phyloP scores from a whole-genome alignment of 257 asterid species.

The Forsythia suspensa region DNA sequence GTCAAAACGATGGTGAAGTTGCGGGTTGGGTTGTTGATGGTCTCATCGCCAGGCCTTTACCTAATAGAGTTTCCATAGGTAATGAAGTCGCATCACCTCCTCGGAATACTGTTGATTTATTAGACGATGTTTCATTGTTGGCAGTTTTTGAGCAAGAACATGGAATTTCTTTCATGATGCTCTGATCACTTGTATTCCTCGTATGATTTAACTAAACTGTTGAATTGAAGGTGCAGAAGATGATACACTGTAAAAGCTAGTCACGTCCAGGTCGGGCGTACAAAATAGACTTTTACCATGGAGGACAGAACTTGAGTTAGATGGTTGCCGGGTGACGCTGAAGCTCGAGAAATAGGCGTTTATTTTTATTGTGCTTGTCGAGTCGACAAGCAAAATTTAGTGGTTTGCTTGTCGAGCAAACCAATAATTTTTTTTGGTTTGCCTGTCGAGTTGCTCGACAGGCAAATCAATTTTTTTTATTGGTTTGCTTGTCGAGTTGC shows the following conservation, averaged over 20 bases:
- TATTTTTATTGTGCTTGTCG: too few species aligned
- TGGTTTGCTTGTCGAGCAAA: too few species aligned
- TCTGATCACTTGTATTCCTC: neutral
- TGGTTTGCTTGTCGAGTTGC: too few species aligned
- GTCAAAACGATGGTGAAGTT: slow-evolving; percentile 63
- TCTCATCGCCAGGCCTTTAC: slow-evolving; percentile 84
- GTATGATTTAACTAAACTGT: neutral
- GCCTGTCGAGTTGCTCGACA: too few species aligned
- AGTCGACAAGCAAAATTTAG: too few species aligned
- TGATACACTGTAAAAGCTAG: neutral
- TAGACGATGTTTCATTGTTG: neutral
- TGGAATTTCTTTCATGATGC: neutral
- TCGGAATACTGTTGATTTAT: slow-evolving; percentile 37
- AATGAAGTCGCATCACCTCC: slow-evolving; percentile 33
- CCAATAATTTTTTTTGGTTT: too few species aligned
- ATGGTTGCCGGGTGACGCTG: slow-evolving; percentile 2
- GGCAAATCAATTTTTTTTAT: too few species aligned
- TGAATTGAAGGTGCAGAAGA: neutral
- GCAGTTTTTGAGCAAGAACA: slow-evolving; percentile 16
- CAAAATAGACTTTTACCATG: neutral
- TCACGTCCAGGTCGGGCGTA: neutral
- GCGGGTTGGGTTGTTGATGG: slow-evolving; percentile 83
- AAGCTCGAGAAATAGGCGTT: too few species aligned
- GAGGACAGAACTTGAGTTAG: slow-evolving; percentile 5
- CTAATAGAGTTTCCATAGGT: slow-evolving; percentile 62